phyloP scores from a whole-genome alignment of 2,329 filamentous ascomycete genomes.

The Clarireedia hainanense region DNA sequence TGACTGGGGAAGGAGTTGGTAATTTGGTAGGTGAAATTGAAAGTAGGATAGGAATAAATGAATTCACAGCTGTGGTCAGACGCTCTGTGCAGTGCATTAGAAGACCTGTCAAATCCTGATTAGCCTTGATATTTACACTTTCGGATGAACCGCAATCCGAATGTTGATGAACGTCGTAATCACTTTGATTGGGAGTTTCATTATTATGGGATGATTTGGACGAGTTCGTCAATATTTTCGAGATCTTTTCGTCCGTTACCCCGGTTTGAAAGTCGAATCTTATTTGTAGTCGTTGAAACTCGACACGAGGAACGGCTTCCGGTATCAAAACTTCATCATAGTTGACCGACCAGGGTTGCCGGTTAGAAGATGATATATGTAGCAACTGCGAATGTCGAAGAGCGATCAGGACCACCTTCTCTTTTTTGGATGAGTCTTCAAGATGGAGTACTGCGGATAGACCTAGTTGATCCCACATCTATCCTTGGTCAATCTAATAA shows the following conservation, averaged over 20 bases:
- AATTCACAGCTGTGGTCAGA: background rate
- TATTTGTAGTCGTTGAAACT: conserved; percentile 19
- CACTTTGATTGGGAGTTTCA: no score
- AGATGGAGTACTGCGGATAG: conserved; percentile 15
- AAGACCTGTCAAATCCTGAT: background rate
- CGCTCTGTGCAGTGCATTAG: background rate
- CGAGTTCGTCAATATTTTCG: background rate
- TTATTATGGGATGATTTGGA: background rate
- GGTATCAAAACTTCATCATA: conserved; percentile 15
- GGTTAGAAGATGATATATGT: background rate
- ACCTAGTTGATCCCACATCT: conserved; percentile 24
- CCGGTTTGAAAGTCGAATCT: conserved; percentile 14
- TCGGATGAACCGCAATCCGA: no score
- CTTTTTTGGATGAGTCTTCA: background rate
- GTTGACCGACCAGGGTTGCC: background rate
- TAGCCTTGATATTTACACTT: background rate
- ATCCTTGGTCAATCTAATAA: conserved; percentile 5
- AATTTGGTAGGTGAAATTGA: background rate
- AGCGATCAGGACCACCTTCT: conserved; percentile 13
- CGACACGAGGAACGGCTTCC: conserved; percentile 10
- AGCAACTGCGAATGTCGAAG: conserved; percentile 14
- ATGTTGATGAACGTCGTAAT: no score
- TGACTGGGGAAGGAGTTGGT: background rate
- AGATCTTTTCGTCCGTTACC: background rate
- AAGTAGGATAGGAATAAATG: background rate